Percentiles rank a stretch among this genome's conserved stretches.
Evolutionary conservation across 164 flowering plant genomes (phyloP).

Genomic region (Liriodendron chinense): DNA sequence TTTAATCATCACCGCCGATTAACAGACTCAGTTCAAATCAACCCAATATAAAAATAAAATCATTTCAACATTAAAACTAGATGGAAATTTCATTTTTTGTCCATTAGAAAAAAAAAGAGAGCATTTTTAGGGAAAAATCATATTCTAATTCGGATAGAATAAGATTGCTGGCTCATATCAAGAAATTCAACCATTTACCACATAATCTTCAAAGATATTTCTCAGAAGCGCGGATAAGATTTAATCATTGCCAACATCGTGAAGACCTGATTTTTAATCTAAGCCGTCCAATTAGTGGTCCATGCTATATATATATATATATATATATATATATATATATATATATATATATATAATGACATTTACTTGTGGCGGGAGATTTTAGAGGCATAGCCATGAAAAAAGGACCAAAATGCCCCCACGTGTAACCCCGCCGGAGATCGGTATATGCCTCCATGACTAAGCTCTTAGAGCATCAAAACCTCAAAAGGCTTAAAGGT

Average conservation of each 20-base stretch:
- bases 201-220: slow-evolving; percentile 59
- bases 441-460: slow-evolving; percentile 66
- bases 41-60: background rate
- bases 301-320: too few species aligned
- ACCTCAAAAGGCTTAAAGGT: slow-evolving; percentile 58
- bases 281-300: background rate
- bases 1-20: slow-evolving; percentile 56
- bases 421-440: slow-evolving; percentile 50
- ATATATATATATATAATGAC: too few species aligned
- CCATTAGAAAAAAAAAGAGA: too few species aligned
- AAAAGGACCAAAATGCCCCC: slow-evolving; percentile 37
- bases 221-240: slow-evolving; percentile 94
- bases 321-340: too few species aligned
- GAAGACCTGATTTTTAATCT: background rate
- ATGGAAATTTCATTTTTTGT: too few species aligned
- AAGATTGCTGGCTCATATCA: slow-evolving; percentile 63
- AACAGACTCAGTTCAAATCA: background rate
- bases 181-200: slow-evolving; percentile 84
- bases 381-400: slow-evolving; percentile 51
- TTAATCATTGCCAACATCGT: slow-evolving; percentile 62
- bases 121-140: too few species aligned
- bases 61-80: background rate
- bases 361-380: slow-evolving; percentile 34
- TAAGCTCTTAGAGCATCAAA: slow-evolving; percentile 31
- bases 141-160: background rate